phyloP scores from a whole-genome alignment of 805 yeast genomes.

The Starmerella davenportii region DNA sequence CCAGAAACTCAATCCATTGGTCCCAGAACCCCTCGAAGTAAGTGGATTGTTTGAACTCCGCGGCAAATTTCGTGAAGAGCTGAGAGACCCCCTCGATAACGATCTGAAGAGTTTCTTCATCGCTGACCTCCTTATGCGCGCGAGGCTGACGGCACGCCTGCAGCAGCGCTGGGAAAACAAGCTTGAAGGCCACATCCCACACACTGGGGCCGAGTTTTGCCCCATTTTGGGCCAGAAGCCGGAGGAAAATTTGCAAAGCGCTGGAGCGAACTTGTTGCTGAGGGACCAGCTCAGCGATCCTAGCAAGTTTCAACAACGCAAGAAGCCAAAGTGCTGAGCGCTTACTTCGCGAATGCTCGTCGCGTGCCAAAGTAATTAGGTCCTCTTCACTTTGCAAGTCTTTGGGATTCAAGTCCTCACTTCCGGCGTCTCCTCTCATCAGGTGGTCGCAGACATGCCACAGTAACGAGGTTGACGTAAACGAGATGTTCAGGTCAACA shows the following conservation, averaged over 20 bases:
- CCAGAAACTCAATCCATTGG: slow-evolving; percentile 34
- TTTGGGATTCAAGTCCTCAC: neutral
- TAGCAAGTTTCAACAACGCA: slow-evolving; percentile 42
- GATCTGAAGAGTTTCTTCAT: slow-evolving; percentile 41
- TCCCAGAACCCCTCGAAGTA: slow-evolving; percentile 34
- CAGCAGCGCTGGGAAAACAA: slow-evolving; percentile 36
- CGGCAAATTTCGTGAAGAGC: slow-evolving; percentile 37
- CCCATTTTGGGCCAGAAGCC: slow-evolving; percentile 61
- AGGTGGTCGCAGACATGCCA: slow-evolving; percentile 79
- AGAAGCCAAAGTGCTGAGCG: slow-evolving; percentile 41
- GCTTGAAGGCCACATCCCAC: slow-evolving; percentile 51
- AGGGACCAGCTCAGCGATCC: slow-evolving; percentile 37
- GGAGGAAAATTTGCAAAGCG: slow-evolving; percentile 71
- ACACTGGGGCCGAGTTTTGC: slow-evolving; percentile 29
- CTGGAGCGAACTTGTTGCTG: slow-evolving; percentile 79
- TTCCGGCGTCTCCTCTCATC: slow-evolving; percentile 6
- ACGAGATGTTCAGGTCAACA: slow-evolving; percentile 67
- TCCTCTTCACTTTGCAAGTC: slow-evolving; percentile 5
- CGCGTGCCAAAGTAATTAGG: slow-evolving; percentile 18
- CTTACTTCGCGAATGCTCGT: slow-evolving; percentile 8
- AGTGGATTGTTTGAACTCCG: slow-evolving; percentile 20
- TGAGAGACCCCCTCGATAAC: slow-evolving; percentile 49
- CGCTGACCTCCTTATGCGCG: neutral
- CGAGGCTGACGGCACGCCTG: slow-evolving; percentile 2
- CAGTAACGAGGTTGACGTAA: slow-evolving; percentile 77